phyloP scores from a whole-genome alignment of 345 rosid species.

The Alliaria petiolata region DNA sequence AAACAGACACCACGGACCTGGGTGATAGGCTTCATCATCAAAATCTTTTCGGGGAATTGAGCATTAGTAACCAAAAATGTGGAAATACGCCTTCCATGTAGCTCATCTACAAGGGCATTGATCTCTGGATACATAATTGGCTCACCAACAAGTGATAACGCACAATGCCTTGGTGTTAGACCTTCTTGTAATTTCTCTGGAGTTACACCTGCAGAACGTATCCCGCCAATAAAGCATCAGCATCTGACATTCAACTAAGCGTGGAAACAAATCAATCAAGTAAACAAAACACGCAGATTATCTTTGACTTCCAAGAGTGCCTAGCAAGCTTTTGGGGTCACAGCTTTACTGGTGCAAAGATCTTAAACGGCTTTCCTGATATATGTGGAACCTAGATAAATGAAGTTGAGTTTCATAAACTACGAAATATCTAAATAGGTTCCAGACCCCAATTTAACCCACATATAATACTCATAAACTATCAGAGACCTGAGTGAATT shows the following conservation, averaged over 20 bases:
- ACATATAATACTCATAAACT: not conserved
- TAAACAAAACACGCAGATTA: not conserved
- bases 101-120: slow-evolving; percentile 84
- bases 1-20: slow-evolving; percentile 52
- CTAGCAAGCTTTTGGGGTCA: not conserved
- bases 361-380: not conserved
- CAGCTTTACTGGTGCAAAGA: not conserved
- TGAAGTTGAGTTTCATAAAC: not conserved
- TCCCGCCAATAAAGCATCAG: not conserved
- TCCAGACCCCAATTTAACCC: not conserved
- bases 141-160: slow-evolving; percentile 96
- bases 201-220: slow-evolving; percentile 66
- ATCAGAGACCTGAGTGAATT: not conserved
- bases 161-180: slow-evolving; percentile 89
- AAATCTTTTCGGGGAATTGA: slow-evolving; percentile 91
- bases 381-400: not conserved
- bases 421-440: not conserved
- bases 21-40: slow-evolving; percentile 72
- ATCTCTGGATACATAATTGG: slow-evolving; percentile 98
- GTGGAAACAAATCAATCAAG: not conserved
- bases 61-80: slow-evolving; percentile 97
- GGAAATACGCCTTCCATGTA: slow-evolving; percentile 76
- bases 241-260: not conserved
- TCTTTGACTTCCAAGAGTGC: not conserved
- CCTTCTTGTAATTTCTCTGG: slow-evolving; percentile 76